These are phyloP conservation scores for Nicotiana attenuata DNA, from an alignment of 257 asterid genomes.

Conservation along the genomic window DNA sequence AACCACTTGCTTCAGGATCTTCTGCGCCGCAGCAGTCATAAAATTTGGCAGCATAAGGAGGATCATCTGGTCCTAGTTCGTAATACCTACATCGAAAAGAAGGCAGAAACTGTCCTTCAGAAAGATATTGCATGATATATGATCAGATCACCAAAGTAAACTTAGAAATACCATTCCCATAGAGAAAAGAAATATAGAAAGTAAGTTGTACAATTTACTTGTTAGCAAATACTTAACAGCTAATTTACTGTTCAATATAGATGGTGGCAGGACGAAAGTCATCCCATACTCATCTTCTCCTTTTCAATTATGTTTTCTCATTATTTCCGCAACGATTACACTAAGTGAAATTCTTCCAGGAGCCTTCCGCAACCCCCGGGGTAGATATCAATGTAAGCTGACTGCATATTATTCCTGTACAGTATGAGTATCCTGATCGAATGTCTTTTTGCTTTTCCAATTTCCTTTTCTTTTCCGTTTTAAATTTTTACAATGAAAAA, in stretches of 20 bases:
- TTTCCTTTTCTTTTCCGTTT: too few species aligned
- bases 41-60: conserved; percentile 95
- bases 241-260: not conserved
- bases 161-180: not conserved
- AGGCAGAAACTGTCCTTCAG: not conserved
- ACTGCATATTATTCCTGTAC: not conserved
- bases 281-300: not conserved
- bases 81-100: conserved; percentile 51
- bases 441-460: too few species aligned
- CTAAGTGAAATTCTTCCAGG: not conserved
- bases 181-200: not conserved
- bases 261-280: not conserved
- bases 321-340: not conserved
- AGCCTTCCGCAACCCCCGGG: not conserved
- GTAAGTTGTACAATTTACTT: not conserved
- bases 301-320: not conserved
- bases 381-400: not conserved
- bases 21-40: conserved; percentile 96
- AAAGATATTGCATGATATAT: not conserved
- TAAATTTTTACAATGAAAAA: too few species aligned
- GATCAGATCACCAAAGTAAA: not conserved
- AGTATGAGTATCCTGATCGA: not conserved
- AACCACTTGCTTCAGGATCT: conserved; percentile 66
- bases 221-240: not conserved
- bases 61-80: conserved; percentile 78